Base-by-base conservation (phyloP, 2,329 filamentous ascomycete genomes). In the Paecilomyces dactylethromorphus region DNA sequence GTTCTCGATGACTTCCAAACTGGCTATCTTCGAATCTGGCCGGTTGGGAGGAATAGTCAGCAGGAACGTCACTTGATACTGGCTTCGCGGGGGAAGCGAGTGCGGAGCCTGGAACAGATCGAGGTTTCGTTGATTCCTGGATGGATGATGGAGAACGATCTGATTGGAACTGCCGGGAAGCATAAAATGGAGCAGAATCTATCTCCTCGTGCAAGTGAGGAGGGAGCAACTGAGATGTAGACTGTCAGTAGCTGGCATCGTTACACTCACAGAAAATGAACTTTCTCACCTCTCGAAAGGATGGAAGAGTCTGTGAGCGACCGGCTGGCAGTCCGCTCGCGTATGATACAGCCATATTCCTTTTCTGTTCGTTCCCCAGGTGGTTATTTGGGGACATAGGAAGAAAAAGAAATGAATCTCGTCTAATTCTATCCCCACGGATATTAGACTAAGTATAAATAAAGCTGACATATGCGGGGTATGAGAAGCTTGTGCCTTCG, bases 191-290 rank as follows among this genome's bases (percentile, higher is more conserved):
- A 12, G 69, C 70, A 22, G 74, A 74, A 33, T 76, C 74, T 60
- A 76, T 76, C 60, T 75, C 74, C 60, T 75, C 73, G 59, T 76
- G 74, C 10, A 76, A 68, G 60, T 76, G 72, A 58, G 73, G 66
- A 26, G 74, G 74, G 13, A 76, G 71, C 12, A 76, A 66, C 74
- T 76, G 54, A 10, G 31, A 18, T 15, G 13, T 4, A 45, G 1
- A 29, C 15, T 21, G 51, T 66, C 56, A 67, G 61, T 57, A 18
- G 60, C 22, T 39, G 12, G 12, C 53, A 12, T 45, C 4, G 6
- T 18, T 15, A 24, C 26, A 32, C 22, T 24, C 24, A 13, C 32
- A 24, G 18, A 1, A 21, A 18, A 10, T 11, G 22, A 39, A 31
- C 53, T 35, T 2, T 57, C 70, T 65, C 61, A 75, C 73, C 68